These are phyloP conservation scores for Colletotrichum sojae DNA, from an alignment of 2,329 filamentous ascomycete genomes.

Conservation along the genomic window DNA sequence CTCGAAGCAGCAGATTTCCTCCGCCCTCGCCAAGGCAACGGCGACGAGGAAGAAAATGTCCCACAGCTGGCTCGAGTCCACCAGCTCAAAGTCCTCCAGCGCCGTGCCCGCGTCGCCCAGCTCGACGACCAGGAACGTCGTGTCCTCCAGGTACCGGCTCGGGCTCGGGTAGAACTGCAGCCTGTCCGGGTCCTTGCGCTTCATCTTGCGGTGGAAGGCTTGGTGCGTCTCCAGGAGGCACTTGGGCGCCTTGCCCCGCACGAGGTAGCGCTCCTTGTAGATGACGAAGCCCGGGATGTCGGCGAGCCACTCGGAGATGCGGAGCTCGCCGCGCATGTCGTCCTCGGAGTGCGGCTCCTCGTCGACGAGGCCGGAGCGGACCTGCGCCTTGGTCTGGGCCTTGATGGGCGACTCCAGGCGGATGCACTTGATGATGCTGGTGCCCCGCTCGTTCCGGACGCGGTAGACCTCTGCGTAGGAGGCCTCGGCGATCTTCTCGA, in stretches of 20 bases:
- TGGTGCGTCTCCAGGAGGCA: slow-evolving; percentile 73
- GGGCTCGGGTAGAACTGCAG: slow-evolving; percentile 75
- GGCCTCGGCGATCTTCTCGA: slow-evolving; percentile 76
- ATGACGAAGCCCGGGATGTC: slow-evolving; percentile 76
- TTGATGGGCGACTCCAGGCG: slow-evolving; percentile 71
- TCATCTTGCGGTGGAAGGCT: slow-evolving; percentile 67
- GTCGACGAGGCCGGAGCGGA: slow-evolving; percentile 68
- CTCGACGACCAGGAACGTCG: slow-evolving; percentile 73
- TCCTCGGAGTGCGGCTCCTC: slow-evolving; percentile 70
- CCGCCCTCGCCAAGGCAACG: slow-evolving; percentile 72
- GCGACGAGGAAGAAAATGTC: slow-evolving; percentile 74
- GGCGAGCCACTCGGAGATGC: slow-evolving; percentile 75
- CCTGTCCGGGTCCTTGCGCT: slow-evolving; percentile 68
- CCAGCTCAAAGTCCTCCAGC: slow-evolving; percentile 70
- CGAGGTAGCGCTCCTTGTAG: slow-evolving; percentile 75
- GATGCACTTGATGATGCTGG: slow-evolving; percentile 76
- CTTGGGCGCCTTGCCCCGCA: slow-evolving; percentile 68
- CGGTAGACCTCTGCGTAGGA: slow-evolving; percentile 78
- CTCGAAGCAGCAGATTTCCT: slow-evolving; percentile 72
- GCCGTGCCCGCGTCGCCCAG: slow-evolving; percentile 74
- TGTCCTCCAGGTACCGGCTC: slow-evolving; percentile 70
- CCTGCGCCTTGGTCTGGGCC: slow-evolving; percentile 69
- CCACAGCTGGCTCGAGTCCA: slow-evolving; percentile 68
- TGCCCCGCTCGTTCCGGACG: slow-evolving; percentile 70
- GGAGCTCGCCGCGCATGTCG: slow-evolving; percentile 71